Conservation (phyloP, 768 basidiomycete species). For the Hortiboletus flavorubellus region DNA sequence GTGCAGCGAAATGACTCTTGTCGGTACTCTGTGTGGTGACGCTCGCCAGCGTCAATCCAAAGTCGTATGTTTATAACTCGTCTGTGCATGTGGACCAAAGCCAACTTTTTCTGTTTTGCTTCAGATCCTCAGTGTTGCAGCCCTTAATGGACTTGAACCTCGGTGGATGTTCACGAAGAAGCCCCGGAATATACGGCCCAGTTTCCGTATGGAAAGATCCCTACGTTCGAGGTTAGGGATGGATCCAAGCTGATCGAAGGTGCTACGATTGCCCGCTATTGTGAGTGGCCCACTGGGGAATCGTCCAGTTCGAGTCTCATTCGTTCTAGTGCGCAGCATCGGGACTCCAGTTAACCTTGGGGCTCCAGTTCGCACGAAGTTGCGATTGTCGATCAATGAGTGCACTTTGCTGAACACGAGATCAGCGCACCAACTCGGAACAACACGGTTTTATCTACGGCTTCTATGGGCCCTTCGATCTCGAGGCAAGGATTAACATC, state of each 20-base stretch:
- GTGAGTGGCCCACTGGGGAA: conserved; percentile 4
- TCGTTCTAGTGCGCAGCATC: conserved; percentile 13
- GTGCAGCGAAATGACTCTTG: conserved; percentile 8
- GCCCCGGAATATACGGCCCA: conserved; percentile 12
- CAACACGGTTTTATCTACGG: conserved; percentile 2
- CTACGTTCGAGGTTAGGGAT: conserved; percentile 19
- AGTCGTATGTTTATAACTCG: conserved; percentile 15
- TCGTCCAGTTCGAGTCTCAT: not conserved
- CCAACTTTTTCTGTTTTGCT: not conserved
- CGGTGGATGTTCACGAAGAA: conserved; percentile 14
- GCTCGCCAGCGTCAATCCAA: conserved; percentile 20
- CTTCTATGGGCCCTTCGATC: not conserved
- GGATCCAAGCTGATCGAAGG: conserved; percentile 21
- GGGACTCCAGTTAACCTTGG: conserved; percentile 8
- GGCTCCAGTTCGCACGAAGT: conserved; percentile 11
- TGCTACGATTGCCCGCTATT: conserved; percentile 21
- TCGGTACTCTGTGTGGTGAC: conserved; percentile 22
- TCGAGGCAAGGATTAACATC: not conserved
- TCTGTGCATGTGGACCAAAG: not conserved
- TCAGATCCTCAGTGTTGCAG: conserved; percentile 22
- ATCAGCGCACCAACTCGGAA: conserved; percentile 2
- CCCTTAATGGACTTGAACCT: conserved; percentile 12
- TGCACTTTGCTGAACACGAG: conserved; percentile 14
- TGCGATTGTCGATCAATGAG: conserved; percentile 12
- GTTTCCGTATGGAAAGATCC: conserved; percentile 23